Base-by-base conservation (phyloP, 2,329 filamentous ascomycete species). In the Colletotrichum coccodes region DNA sequence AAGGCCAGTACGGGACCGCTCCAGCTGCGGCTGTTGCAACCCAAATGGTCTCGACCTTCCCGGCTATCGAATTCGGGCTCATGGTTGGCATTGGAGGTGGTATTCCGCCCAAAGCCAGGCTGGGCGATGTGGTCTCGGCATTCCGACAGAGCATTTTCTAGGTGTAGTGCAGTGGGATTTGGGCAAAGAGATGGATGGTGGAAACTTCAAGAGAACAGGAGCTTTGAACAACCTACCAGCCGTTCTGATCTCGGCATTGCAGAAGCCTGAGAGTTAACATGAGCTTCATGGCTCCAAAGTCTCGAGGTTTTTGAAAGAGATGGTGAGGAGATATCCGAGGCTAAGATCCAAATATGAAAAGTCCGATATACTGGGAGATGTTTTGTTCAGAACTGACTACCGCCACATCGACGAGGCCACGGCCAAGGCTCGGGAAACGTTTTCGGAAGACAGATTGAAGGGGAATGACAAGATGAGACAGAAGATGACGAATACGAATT, bases 71-170 rank as follows among this genome's bases (percentile, higher is more conserved):
- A 3, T 44, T 69, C 0, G 64, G 71, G 0, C 44, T 77, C 1
- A 71, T 77, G 54, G 75, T 77, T 0, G 76, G 76, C 14, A 75
- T 73, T 21, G 76, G 72, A 1, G 74, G 72, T 0, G 76, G 75
- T 0, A 71, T 75, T 1, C 60, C 49, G 3, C 69, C 64, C 2
- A 60, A 60, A n/a, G 59, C 72, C 6, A 58, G 72, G 0, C 71
- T 75, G 0, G 73, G 73, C 0, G 72, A 73, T 12, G 70, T 75
- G 0, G 72, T 73, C 1, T 74, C 1, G 60, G 60, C 12, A 50
- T 61, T 0, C 60, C 59, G 1, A 38, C n/a, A 1, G 44, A 32
- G 2, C 1, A 11, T 3, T 23, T 36, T 14, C 30, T 14, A 3
- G 70, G 69, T 0, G 67, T 73, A 0, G 63, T 74, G 2, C 71